Base-by-base conservation (phyloP, 805 yeast species). In the Hanseniaspora occidentalis region DNA sequence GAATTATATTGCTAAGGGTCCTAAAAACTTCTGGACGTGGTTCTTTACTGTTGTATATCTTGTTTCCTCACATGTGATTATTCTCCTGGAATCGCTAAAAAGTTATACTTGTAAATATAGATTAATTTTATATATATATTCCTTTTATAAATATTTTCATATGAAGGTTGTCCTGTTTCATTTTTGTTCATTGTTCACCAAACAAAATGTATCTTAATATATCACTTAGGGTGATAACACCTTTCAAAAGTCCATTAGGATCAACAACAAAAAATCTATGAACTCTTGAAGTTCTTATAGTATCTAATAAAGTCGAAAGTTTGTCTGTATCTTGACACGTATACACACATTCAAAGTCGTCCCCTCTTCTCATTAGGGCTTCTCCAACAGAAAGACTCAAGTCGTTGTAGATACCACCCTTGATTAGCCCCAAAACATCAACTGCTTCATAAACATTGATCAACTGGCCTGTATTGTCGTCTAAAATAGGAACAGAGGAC, bases 341-440 rank as follows among this genome's bases (percentile, higher is more conserved):
- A 61, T 86, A 84, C 11, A 92, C 97, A 44, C 99, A 98, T 61
- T 92, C 97, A 52, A 89, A 92, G 57, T 92, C 96, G 50, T 88
- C 96, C 3, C 95, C 79, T 55, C 95, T 70, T 45, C 64, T 56
- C 77, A 92, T 75, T 40, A 92, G 66, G 0, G 97, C 97, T 60
- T 92, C 96, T 3, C 98, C 99, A 3, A 92, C 96, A 43, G 89
- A 79, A 49, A 92, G 66, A 31, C 86, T 81, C 45, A 89, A 66
- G 60, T 92, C 97, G 27, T 86, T 81, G 54, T 89, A 86, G 55
- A 86, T 78, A 4, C 96, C 96, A 31, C 96, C 95, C 60, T 88
- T 89, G 44, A 92, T 85, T 50, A 92, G 67, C 0, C 95, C 84
- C 50, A 92, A 67, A 2, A 92, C 94, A 62, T 92, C 99, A 25